Conservation (phyloP, 768 basidiomycete species). For the Lentinula sp. region DNA sequence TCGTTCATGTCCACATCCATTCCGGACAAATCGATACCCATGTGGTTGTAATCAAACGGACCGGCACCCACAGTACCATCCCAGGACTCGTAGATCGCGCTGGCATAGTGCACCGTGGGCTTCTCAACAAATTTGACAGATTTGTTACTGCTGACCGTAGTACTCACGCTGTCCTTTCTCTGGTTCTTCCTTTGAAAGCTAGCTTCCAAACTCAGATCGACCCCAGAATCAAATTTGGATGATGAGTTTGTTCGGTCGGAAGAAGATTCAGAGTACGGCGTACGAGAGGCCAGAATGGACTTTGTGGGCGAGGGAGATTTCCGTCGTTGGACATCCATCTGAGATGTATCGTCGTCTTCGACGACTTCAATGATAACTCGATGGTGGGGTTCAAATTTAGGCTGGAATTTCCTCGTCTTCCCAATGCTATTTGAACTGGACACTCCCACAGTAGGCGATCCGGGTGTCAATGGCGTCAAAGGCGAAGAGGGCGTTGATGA, state of each 20-base stretch:
- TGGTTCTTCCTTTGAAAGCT: background rate
- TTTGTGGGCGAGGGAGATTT: slow-evolving; percentile 31
- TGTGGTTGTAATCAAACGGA: slow-evolving; percentile 16
- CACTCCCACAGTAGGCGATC: slow-evolving; percentile 24
- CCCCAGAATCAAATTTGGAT: background rate
- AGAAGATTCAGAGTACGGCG: slow-evolving; percentile 42
- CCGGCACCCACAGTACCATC: slow-evolving; percentile 1
- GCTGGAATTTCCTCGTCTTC: slow-evolving; percentile 4
- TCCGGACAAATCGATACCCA: slow-evolving; percentile 15
- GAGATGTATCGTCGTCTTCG: slow-evolving; percentile 2
- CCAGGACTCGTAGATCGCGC: slow-evolving; percentile 9
- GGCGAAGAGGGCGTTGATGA: slow-evolving; percentile 9
- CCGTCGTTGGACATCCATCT: slow-evolving; percentile 1
- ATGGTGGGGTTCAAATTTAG: slow-evolving; percentile 7
- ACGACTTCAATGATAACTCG: slow-evolving; percentile 3
- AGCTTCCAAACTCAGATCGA: background rate
- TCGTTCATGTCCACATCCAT: slow-evolving; percentile 11
- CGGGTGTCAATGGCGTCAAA: slow-evolving; percentile 8
- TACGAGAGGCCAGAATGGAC: slow-evolving; percentile 48
- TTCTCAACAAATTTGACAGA: slow-evolving; percentile 69
- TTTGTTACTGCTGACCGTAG: slow-evolving; percentile 28
- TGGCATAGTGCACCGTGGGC: slow-evolving; percentile 51
- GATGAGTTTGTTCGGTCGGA: background rate
- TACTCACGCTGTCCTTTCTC: slow-evolving; percentile 8
- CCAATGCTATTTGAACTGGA: background rate